These are phyloP conservation scores for Ettlia oleoabundans DNA, from an alignment of 139 green algal genomes.

Conservation along the genomic window DNA sequence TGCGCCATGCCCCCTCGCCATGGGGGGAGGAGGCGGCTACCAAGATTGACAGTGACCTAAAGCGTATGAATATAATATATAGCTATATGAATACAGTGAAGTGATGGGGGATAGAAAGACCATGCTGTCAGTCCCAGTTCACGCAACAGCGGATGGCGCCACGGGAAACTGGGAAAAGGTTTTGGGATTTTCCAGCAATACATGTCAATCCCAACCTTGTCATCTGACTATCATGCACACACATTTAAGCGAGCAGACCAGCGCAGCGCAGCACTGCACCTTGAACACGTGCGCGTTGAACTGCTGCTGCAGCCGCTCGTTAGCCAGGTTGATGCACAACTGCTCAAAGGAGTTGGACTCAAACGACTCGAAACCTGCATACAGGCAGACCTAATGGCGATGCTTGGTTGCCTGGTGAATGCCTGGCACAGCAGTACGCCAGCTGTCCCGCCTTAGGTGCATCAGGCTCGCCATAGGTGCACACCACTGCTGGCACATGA, in stretches of 20 bases:
- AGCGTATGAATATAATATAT: too few relatives aligned
- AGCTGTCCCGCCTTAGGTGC: not conserved
- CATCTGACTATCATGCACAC: slow-evolving; percentile 56
- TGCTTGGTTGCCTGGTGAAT: not conserved
- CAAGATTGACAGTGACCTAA: too few relatives aligned
- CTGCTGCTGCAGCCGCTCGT: slow-evolving; percentile 96
- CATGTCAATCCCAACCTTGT: not conserved
- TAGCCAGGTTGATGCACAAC: slow-evolving; percentile 98
- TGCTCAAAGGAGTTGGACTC: slow-evolving; percentile 89
- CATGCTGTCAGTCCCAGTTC: too few relatives aligned
- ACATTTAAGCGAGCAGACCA: too few relatives aligned
- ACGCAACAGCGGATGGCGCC: too few relatives aligned
- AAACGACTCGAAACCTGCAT: slow-evolving; percentile 85
- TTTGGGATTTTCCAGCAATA: not conserved
- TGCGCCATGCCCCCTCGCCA: too few relatives aligned
- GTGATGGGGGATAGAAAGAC: too few relatives aligned
- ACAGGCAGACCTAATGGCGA: not conserved
- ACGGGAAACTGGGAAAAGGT: too few relatives aligned
- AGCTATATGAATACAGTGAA: too few relatives aligned
- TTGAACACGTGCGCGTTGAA: slow-evolving; percentile 91
- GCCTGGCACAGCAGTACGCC: not conserved
- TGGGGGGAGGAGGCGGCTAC: too few relatives aligned
- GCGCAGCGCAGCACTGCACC: slow-evolving; percentile 91
- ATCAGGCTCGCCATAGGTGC: not conserved
- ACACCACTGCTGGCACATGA: too few relatives aligned